Percentiles rank a stretch among this genome's conserved stretches.
Evolutionary conservation across 208 protist genomes (phyloP).

Genomic region (Acanthamoeba healyi): DNA sequence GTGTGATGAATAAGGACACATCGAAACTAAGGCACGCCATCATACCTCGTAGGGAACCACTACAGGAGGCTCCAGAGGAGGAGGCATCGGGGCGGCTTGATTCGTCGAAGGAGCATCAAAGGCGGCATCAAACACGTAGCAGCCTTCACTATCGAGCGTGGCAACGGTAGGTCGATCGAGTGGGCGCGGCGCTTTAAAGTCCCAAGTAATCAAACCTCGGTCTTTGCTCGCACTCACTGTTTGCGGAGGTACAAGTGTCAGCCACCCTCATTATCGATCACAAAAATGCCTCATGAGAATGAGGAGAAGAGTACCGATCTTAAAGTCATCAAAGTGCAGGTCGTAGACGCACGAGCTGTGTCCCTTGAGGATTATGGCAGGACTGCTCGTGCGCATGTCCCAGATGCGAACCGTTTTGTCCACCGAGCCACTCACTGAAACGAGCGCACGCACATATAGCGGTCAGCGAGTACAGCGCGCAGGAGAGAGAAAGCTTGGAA

Average conservation of each 20-base stretch:
- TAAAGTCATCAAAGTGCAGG: constrained; percentile 54
- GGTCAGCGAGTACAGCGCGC: not conserved
- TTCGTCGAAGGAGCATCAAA: not conserved
- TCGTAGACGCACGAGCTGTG: constrained; percentile 43
- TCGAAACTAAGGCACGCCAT: not conserved
- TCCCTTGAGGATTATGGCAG: constrained; percentile 8
- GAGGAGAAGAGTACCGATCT: not conserved
- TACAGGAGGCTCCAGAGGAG: not conserved
- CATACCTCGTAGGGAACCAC: constrained; percentile 2
- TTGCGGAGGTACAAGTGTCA: not conserved
- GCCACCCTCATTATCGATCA: no score
- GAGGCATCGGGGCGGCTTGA: not conserved
- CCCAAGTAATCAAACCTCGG: constrained; percentile 26
- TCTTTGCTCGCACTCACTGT: constrained; percentile 57
- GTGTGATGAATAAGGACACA: not conserved
- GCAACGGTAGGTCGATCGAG: constrained; percentile 3
- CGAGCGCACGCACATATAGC: not conserved
- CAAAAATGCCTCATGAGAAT: not conserved
- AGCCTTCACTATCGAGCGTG: constrained; percentile 19
- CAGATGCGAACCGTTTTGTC: constrained; percentile 30
- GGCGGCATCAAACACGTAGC: constrained; percentile 40
- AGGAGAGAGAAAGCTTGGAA: not conserved
- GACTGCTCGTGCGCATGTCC: constrained; percentile 48
- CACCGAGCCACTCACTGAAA: constrained; percentile 26
- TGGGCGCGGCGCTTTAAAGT: constrained; percentile 23